Evolutionary conservation across 306 rosid species (phyloP), one percentile per base, ranked within the genome.

Genomic region (Acacia acuminata): DNA sequence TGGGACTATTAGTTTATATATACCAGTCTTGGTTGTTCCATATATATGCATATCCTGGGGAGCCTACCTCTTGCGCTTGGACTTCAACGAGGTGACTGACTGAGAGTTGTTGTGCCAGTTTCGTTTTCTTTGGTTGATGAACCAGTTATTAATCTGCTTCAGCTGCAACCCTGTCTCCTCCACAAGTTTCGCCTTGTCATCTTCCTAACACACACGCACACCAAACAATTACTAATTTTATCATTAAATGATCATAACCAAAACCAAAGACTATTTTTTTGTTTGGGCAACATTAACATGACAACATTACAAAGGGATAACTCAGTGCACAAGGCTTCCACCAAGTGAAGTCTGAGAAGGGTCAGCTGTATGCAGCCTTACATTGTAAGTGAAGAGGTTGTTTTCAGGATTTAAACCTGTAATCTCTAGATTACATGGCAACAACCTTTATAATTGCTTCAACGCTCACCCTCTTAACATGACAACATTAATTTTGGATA

Each of bases 131-230:
- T 96, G 99, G 81, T 96, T 96, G 68, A 96, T 96, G 85, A 96
- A 96, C 99, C 99, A 96, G 60, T 96, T 96, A 84, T 96, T 96
- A 73, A 96, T 94, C 81, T 96, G 99, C 88, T 96, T 96, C 88
- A 96, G 94, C 88, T 96, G 99, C 94, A 96, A 72, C 12, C 99
- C 99, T 78, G 99, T 96, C 82, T 96, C 99, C 81, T 96, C 99
- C 77, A 96, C 99, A 2, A 96, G 99, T 80, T 94, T 96, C 50
- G 94, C 98, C 91, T 96, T 96, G 88, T 96, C 99, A 77, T 96
- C 99, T 85, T 96, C 99, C 99, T 96, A 82, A 38, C 0, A 38
- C 8, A 6, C 36, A 32, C 8, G 1, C 0, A 38, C 8, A 38
- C 8, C 42, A 38, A 38, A 38, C 42, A 38, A 8, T 38, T 38